Base-by-base conservation (phyloP, 2,329 filamentous ascomycete species). In the Ascosphaera aggregata region DNA sequence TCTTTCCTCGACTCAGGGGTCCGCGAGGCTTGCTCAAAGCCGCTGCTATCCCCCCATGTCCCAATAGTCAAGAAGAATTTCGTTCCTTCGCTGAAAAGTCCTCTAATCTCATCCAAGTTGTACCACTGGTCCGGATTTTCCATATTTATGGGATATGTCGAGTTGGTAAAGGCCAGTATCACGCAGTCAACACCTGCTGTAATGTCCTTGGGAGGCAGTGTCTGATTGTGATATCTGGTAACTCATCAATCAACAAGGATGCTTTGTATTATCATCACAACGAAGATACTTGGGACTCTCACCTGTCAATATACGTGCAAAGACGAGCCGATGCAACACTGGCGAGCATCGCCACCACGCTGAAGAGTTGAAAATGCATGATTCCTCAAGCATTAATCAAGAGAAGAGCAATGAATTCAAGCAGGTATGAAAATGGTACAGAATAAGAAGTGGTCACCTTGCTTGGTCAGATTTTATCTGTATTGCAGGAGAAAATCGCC, bases 11-110 rank as follows among this genome's bases (percentile, higher is more conserved):
- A 35, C 34, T 35, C 34, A 16, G 34, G 34, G 34, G 34, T 35
- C n/a, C n/a, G 34, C 52, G 0, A 66, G 64, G 34, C 34, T 35
- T 35, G 34, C n/a, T 35, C 34, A 48, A 80, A 82, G 0, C 75
- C 76, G 4, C 54, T 51, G 0, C 67, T 73, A 43, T 80, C 73
- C 0, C 76, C 76, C 77, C 78, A 84, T 39, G 77, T 78, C 9
- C 78, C 78, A 44, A 84, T 71, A 16, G 78, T 76, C 30, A 82
- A 64, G 58, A 76, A 66, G 17, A 82, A 55, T 46, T 76, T 73
- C 16, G 73, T 73, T 18, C 60, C 60, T 0, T 63, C 51, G 9
- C 60, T 50, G 40, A 72, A 76, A 16, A 69, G 57, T 18, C 56
- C 54, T 15, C 70, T 65, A 35, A 72, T 58, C 3, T 63, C 59